Conservation (phyloP, 139 green algal species). For the Chlorella sp. region DNA sequence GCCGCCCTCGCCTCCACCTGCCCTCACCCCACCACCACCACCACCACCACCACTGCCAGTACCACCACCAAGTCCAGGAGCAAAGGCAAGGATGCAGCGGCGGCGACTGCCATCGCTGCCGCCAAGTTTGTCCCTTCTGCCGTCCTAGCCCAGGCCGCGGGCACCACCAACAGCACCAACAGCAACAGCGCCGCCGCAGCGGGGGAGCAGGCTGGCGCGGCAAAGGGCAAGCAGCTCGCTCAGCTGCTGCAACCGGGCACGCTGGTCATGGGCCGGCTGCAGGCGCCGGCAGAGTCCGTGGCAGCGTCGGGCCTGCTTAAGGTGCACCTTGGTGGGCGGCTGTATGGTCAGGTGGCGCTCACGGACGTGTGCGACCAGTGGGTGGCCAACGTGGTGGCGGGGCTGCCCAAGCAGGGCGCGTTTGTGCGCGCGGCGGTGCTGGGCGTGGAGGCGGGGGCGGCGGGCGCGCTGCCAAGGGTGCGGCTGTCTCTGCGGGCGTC, state of each 20-base stretch:
- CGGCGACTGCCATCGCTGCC: not conserved
- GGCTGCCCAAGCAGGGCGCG: not conserved
- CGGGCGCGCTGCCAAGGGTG: constrained; percentile 6
- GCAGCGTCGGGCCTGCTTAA: constrained; percentile 16
- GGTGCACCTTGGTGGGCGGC: constrained; percentile 21
- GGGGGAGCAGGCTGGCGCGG: constrained; percentile 9
- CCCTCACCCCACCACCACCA: too few relatives aligned
- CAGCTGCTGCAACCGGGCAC: constrained; percentile 10
- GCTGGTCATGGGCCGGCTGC: constrained; percentile 38
- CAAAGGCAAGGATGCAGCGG: not conserved
- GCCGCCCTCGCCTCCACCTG: too few relatives aligned
- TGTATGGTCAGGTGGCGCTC: constrained; percentile 38
- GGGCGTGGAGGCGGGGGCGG: not conserved
- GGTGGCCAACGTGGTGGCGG: constrained; percentile 36
- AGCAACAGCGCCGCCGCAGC: too few relatives aligned
- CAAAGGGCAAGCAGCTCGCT: constrained; percentile 11
- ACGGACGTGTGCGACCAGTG: constrained; percentile 75
- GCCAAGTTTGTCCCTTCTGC: too few relatives aligned
- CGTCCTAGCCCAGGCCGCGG: too few relatives aligned
- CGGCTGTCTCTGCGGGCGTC: constrained; percentile 55
- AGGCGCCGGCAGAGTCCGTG: constrained; percentile 22
- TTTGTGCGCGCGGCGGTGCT: not conserved
- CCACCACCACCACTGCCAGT: too few relatives aligned
- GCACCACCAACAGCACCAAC: too few relatives aligned
- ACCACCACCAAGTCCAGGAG: too few relatives aligned